Evolutionary conservation across 495 filamentous ascomycete species (phyloP), one percentile per base, ranked within the genome.

Genomic region (Schizothecium vesticola): DNA sequence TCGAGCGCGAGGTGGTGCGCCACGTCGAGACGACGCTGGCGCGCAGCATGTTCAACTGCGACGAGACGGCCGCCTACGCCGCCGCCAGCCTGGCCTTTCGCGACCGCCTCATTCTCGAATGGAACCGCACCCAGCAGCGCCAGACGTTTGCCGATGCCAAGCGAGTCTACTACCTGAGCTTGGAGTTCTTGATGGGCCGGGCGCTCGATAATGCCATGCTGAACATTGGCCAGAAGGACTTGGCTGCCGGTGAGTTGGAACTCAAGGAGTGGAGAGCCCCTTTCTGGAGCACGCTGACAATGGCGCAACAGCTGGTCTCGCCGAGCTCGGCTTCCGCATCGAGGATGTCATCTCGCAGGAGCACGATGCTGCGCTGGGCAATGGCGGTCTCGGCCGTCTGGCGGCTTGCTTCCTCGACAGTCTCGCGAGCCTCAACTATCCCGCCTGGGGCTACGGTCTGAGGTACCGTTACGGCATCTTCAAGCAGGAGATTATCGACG

Each of bases 161-260:
- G 85, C 86, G 95, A 51, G 86, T 98, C 60, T 99, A 99, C 80
- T 99, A 99, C 77, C 84, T 99, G 56, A 97, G 93, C 31, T 86
- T 99, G 56, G 95, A 99, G 76, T 99, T 99, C 73, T 81, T 99
- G 67, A 99, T 99, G 95, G 95, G 95, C 25, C 84, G 95, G 72
- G 90, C 95, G 36, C 80, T 99, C 72, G 95, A 99, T 80, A 99
- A 99, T 89, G 93, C 96, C 31, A 97, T 99, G 92, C 86, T 99
- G 65, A 99, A 99, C 74, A 85, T 95, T 64, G 92, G 91, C 11
- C 82, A 92, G 81, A 99, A 99, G 80, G 87, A 92, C 74, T 80
- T 89, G 63, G 95, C 95, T 23, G 88, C 87, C 80, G 86, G 91
- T 92, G 81, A 51, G 77, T n/a, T 19, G 7, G 1, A 2, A 25